phyloP scores from a whole-genome alignment of 306 rosid genomes.

The Trifolium subterraneum region DNA sequence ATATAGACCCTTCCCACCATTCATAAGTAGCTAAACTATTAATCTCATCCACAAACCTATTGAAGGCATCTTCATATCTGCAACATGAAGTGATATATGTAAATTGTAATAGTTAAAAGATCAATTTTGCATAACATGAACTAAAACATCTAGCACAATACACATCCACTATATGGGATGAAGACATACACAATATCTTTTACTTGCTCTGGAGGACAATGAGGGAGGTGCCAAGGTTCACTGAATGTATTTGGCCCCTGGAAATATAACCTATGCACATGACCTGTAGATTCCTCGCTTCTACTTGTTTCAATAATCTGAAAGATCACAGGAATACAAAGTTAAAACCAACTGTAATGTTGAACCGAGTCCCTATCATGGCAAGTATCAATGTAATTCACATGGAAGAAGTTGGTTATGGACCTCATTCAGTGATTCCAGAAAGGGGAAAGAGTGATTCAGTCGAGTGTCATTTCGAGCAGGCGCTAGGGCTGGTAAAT shows the following conservation, averaged over 20 bases:
- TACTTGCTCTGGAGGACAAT: conserved; percentile 94
- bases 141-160: conserved; percentile 33
- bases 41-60: conserved; percentile 89
- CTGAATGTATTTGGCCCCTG: conserved; percentile 98
- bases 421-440: conserved; percentile 96
- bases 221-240: conserved; percentile 97
- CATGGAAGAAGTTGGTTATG: conserved; percentile 40
- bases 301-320: conserved; percentile 96
- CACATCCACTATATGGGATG: conserved; percentile 47
- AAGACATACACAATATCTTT: conserved; percentile 88
- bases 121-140: conserved; percentile 19
- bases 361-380: conserved; percentile 28
- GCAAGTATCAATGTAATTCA: conserved; percentile 30
- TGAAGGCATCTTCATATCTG: conserved; percentile 96
- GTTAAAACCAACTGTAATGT: conserved; percentile 26
- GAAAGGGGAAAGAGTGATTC: conserved; percentile 91
- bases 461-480: conserved; percentile 76
- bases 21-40: conserved; percentile 86
- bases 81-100: conserved; percentile 39
- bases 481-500: conserved; percentile 62
- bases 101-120: conserved; percentile 21
- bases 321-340: conserved; percentile 42
- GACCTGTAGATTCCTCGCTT: conserved; percentile 91
- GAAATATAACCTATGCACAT: conserved; percentile 93
- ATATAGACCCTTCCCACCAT: conserved; percentile 99